A percentile compares a stretch with the other conserved stretches of the same genome.
phyloP scores from a whole-genome alignment of 371 early-diverging fungal genomes.

The Circinella minor region DNA sequence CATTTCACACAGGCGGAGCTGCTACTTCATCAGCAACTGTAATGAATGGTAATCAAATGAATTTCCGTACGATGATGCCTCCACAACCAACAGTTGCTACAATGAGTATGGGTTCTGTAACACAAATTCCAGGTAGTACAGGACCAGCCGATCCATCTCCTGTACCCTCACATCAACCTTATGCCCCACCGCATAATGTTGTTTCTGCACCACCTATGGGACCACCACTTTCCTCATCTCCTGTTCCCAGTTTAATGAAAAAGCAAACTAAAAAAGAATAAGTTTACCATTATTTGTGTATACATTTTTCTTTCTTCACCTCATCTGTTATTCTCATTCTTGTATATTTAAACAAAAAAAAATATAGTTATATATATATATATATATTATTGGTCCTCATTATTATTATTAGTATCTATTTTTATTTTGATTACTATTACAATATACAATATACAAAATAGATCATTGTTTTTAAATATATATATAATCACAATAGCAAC shows the following conservation, averaged over 20 bases:
- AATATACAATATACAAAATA: too few relatives aligned
- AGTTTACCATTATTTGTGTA: neutral
- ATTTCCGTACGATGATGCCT: neutral
- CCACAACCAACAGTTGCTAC: constrained; percentile 17
- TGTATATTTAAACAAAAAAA: neutral
- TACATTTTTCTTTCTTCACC: neutral
- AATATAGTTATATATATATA: neutral
- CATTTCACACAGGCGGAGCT: neutral
- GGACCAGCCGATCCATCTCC: neutral
- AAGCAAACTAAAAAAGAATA: constrained; percentile 10
- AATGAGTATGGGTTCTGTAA: neutral
- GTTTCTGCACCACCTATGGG: neutral
- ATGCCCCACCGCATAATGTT: constrained; percentile 6
- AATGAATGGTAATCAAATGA: neutral
- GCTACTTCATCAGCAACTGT: neutral
- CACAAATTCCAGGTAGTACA: neutral
- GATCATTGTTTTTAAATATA: too few relatives aligned
- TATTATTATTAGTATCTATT: too few relatives aligned
- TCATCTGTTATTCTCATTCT: neutral
- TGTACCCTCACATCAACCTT: constrained; percentile 9
- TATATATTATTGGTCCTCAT: too few relatives aligned
- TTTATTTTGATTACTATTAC: too few relatives aligned
- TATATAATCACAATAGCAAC: too few relatives aligned
- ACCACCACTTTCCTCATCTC: neutral
- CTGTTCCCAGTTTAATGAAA: constrained; percentile 3